These are phyloP conservation scores for Sporothrix pallida DNA, from an alignment of 2,329 filamentous ascomycete species.

Conservation along the genomic window DNA sequence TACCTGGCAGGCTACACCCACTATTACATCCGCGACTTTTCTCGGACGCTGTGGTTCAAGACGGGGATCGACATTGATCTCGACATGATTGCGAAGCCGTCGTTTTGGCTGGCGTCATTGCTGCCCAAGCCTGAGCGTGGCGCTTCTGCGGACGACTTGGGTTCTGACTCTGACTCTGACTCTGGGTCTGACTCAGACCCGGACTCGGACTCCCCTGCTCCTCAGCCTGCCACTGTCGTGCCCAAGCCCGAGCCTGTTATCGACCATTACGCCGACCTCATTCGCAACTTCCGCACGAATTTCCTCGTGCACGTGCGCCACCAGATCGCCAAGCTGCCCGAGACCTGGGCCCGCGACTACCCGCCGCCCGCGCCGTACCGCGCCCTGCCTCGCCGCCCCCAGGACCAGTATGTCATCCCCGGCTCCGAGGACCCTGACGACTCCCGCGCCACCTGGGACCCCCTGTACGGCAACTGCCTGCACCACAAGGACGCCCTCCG, in stretches of 20 bases:
- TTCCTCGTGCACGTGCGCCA: conserved; percentile 33
- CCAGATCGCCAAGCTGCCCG: conserved; percentile 17
- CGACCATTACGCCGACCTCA: background rate
- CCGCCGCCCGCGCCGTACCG: background rate
- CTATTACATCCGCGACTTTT: background rate
- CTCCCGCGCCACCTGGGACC: background rate
- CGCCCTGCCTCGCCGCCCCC: background rate
- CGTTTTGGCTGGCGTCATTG: no score
- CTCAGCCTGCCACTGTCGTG: no score
- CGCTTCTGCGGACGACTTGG: no score
- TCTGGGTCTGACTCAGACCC: no score
- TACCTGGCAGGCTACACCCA: background rate
- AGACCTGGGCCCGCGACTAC: conserved; percentile 19
- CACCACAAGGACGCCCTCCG: conserved; percentile 8
- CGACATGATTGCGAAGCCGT: background rate
- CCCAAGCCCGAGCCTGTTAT: no score
- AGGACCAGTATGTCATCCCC: background rate
- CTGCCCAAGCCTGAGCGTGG: no score
- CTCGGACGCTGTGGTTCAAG: conserved; percentile 32
- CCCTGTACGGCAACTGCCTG: background rate
- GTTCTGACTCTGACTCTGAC: no score
- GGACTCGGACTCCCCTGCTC: no score
- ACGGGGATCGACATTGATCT: conserved; percentile 26
- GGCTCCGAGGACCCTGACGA: background rate
- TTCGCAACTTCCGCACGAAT: conserved; percentile 33